These are phyloP conservation scores for Trichothecium roseum DNA, from an alignment of 2,329 filamentous ascomycete species.

Conservation along the genomic window DNA sequence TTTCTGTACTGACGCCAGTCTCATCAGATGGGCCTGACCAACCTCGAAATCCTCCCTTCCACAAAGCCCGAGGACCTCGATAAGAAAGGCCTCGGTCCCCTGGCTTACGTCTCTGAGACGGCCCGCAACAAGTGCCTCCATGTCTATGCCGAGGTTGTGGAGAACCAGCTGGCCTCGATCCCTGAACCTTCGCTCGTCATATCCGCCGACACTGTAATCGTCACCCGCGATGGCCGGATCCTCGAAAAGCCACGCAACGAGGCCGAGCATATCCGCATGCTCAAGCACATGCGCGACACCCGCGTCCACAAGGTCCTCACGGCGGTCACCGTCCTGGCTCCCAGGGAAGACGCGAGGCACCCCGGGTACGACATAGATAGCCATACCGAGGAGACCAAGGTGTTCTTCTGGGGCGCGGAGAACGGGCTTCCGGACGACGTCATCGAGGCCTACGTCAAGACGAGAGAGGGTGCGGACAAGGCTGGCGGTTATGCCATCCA, in stretches of 20 bases:
- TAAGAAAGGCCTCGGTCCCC: slow-evolving; percentile 62
- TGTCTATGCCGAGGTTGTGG: slow-evolving; percentile 46
- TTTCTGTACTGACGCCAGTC: no score
- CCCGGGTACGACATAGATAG: slow-evolving; percentile 79
- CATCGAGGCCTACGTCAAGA: slow-evolving; percentile 67
- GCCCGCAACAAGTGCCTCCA: slow-evolving; percentile 73
- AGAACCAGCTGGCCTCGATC: slow-evolving; percentile 30
- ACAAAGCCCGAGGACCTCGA: slow-evolving; percentile 76
- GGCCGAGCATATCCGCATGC: slow-evolving; percentile 72
- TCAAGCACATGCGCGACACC: slow-evolving; percentile 70
- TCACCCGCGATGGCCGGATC: slow-evolving; percentile 63
- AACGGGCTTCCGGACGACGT: slow-evolving; percentile 64
- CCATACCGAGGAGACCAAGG: slow-evolving; percentile 80
- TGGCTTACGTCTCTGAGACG: slow-evolving; percentile 85
- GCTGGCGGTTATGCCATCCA: slow-evolving; percentile 94
- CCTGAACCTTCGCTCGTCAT: slow-evolving; percentile 76
- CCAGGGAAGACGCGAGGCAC: slow-evolving; percentile 66
- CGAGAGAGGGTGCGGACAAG: slow-evolving; percentile 89
- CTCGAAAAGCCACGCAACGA: slow-evolving; percentile 85
- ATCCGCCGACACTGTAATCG: slow-evolving; percentile 84
- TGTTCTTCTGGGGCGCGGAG: slow-evolving; percentile 65
- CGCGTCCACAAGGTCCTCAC: slow-evolving; percentile 75
- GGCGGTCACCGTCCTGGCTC: slow-evolving; percentile 72
- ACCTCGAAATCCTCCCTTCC: slow-evolving; percentile 78
- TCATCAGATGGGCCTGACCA: slow-evolving; percentile 72